Evolutionary conservation across 345 rosid genomes (phyloP).

Genomic region (Lagerstroemia speciosa): DNA sequence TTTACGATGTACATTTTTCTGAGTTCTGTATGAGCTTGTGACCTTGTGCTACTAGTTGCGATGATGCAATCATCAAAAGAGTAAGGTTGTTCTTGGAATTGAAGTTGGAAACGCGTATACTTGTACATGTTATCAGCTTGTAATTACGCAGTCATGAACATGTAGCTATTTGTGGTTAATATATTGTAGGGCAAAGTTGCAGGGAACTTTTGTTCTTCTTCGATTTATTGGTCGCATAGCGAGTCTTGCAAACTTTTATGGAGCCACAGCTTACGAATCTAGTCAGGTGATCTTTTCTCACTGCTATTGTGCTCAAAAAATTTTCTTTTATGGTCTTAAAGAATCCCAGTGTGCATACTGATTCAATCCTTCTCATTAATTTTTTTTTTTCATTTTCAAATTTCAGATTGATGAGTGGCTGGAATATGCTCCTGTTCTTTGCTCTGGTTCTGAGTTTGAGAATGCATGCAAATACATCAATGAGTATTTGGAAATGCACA

Average conservation of each 20-base stretch:
- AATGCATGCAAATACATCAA: conserved; percentile 55
- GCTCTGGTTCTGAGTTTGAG: conserved; percentile 78
- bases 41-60: neutral
- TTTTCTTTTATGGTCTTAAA: neutral
- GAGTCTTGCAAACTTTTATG: conserved; percentile 38
- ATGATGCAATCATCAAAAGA: neutral
- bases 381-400: conserved; percentile 2
- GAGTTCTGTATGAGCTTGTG: neutral
- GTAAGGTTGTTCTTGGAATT: neutral
- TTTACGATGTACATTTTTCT: neutral
- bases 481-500: conserved; percentile 35
- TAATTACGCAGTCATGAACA: neutral
- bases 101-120: neutral
- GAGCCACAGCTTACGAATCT: conserved; percentile 36
- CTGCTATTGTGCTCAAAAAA: neutral
- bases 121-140: neutral
- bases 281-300: conserved; percentile 35
- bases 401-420: conserved; percentile 79
- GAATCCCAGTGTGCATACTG: neutral
- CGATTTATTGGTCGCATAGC: conserved; percentile 54
- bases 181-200: conserved; percentile 38
- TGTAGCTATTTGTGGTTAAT: neutral
- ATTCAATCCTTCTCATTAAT: neutral
- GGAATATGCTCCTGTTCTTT: conserved; percentile 56
- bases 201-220: conserved; percentile 47